phyloP scores from a whole-genome alignment of 2,329 filamentous ascomycete species.

The Aspergillus pseudoviridinutans region DNA sequence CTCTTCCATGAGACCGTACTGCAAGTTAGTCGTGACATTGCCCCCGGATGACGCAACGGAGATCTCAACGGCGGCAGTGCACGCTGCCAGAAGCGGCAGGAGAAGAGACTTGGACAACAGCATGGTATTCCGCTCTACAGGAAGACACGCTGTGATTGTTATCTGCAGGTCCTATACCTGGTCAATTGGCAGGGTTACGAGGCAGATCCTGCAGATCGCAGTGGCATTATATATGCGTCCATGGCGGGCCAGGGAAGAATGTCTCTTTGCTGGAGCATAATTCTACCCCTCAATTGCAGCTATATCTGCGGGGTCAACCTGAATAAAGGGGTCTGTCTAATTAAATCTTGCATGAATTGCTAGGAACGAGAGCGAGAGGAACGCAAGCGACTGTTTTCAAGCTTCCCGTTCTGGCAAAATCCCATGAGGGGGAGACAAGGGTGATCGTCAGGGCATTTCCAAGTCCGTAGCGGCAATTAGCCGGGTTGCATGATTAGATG shows the following conservation, averaged over 20 bases:
- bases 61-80: slow-evolving; percentile 22
- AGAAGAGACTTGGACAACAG: slow-evolving; percentile 19
- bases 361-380: neutral
- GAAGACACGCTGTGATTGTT: slow-evolving; percentile 1
- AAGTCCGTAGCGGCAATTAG: neutral
- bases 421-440: slow-evolving; percentile 9
- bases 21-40: slow-evolving; percentile 23
- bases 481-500: neutral
- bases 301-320: neutral
- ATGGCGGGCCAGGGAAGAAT: neutral
- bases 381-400: neutral
- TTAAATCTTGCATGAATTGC: neutral
- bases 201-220: neutral
- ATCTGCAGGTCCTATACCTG: slow-evolving; percentile 8
- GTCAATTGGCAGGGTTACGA: neutral
- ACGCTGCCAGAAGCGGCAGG: slow-evolving; percentile 24
- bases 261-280: neutral
- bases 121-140: slow-evolving; percentile 7
- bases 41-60: slow-evolving; percentile 28
- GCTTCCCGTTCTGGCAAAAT: slow-evolving; percentile 11
- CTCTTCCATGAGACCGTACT: slow-evolving; percentile 32
- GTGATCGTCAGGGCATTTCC: neutral
- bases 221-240: slow-evolving; percentile 4
- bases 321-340: neutral
- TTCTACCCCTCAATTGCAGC: neutral